Base-by-base conservation (phyloP, 2,329 filamentous ascomycete species). In the Geoglossum cookeanum region DNA sequence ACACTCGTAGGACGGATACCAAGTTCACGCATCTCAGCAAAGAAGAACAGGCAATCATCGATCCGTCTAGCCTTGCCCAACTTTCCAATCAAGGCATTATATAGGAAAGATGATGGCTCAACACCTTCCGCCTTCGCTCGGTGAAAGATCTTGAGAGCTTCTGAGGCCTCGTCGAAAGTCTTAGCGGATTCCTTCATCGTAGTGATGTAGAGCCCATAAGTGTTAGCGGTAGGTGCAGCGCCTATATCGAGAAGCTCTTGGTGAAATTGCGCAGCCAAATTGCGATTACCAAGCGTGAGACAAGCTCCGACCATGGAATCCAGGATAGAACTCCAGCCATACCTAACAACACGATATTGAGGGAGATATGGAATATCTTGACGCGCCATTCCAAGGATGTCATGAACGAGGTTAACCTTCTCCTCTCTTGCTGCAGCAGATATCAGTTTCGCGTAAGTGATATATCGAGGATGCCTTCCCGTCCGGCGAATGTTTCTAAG, bases 121-220 rank as follows among this genome's bases (percentile, higher is more conserved):
- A 98, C 92, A 59, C 91, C 90, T 72, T 98, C 92, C 11, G 85
- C 75, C 74, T 94, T 89, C 59, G 92, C 90, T 58, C 89, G 87
- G 65, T 92, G 84, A 76, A 98, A 98, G 69, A 98, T 95, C 73
- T 94, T 94, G 67, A 97, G 85, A 58, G 92, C 92, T 69, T 97
- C 92, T 7, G 89, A 89, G 9, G 92, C 92, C 70, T 98, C 92
- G 65, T 98, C 92, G 62, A 96, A 97, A 0, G 90, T 97, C 79
- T 94, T 95, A 62, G 88, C 88, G 0, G 88, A 94, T 67, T 95
- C 91, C 74, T 97, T 96, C 60, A 98, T 76, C 1, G 91, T 97
- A n/a, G 94, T 97, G 71, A 98, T 98, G 77, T 97, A 98, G 17
- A 98, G 79, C 59, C 92, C 92, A 64, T 94, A 98, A 0, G 92